Conservation (phyloP, 208 protist species). For the Leishmania tarentolae region DNA sequence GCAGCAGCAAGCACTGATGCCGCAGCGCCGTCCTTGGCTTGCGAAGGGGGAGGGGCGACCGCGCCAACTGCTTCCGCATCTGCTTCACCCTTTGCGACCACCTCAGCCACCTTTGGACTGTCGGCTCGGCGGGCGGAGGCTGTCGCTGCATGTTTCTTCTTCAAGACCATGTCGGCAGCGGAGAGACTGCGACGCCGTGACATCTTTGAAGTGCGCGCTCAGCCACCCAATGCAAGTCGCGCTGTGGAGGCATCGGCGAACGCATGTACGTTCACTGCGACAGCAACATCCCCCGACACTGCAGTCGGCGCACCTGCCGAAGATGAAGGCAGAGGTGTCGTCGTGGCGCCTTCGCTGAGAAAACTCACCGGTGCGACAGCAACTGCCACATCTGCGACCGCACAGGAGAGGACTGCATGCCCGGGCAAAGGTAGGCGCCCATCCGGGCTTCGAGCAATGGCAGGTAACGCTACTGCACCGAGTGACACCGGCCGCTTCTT, state of each 20-base stretch:
- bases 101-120: constrained; percentile 3
- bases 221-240: neutral
- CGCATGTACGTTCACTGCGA: neutral
- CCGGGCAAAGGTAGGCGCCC: neutral
- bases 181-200: constrained; percentile 25
- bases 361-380: neutral
- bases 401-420: neutral
- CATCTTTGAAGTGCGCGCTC: constrained; percentile 23
- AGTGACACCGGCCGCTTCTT: neutral
- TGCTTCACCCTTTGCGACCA: neutral
- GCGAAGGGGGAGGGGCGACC: neutral
- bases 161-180: constrained; percentile 30
- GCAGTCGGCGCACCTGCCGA: neutral
- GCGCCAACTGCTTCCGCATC: neutral
- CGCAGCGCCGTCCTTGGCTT: neutral
- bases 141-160: constrained; percentile 51
- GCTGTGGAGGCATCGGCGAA: neutral
- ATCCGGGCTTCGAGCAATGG: neutral
- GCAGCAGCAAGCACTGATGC: neutral
- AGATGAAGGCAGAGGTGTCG: neutral
- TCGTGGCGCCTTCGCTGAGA: neutral
- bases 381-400: neutral
- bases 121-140: constrained; percentile 34
- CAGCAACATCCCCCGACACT: neutral
- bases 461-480: neutral